Evolutionary conservation across 2,329 filamentous ascomycete genomes (phyloP), one percentile per base, ranked within the genome.

Genomic region (Fusarium sp.): DNA sequence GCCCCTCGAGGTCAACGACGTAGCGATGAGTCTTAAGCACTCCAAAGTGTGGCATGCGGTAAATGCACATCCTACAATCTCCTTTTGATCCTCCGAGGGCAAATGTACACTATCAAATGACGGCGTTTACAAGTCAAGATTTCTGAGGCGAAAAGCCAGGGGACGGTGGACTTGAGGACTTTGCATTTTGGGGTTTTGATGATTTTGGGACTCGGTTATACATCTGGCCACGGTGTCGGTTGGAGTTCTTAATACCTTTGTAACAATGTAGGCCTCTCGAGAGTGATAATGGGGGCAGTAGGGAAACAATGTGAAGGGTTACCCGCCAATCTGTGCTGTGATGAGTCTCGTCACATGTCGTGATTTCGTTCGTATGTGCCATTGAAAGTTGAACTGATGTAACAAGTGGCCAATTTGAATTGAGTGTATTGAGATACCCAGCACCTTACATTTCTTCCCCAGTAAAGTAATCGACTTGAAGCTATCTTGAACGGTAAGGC

Each of bases 21-120:
- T 48, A 78, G 65, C 69, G 81, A 82, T 48, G 80, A 83, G 77
- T 78, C 80, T 55, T 82, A 80, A 75, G 72, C 56, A 64, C 69
- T 65, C 57, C 51, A 54, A 63, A 66, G 65, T 58, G 71, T 71
- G 68, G 73, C 68, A 72, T 72, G 68, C 42, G 73, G 71, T 70
- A 72, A 56, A 66, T 55, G 72, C 65, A 60, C 65, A 69, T 62
- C 68, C 71, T 74, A 76, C 74, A 63, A 74, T 68, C 75, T 74
- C 72, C 72, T 64, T 73, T 74, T 67, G 67, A 73, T 78, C 62
- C 72, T 71, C 71, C 71, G 68, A 72, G 73, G 76, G 73, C 76
- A 75, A 75, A 64, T 82, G 77, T 81, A 80, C 78, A 81, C 76
- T 76, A 80, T 76, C 76, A 78, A 76, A 79, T 78, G 75, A 78